phyloP scores from a whole-genome alignment of 257 asterid genomes.

The Solanum arcanum region DNA sequence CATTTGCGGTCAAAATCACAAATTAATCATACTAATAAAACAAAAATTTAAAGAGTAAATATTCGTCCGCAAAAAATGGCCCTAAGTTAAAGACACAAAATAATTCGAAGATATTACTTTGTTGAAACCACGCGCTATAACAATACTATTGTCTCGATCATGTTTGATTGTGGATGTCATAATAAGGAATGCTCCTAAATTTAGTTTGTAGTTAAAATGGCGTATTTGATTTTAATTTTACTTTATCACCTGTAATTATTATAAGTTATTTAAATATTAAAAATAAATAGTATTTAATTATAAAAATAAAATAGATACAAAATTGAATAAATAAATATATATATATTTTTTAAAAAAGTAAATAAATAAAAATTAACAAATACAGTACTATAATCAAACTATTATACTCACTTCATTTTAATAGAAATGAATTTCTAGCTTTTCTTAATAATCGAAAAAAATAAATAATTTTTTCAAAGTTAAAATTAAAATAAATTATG shows the following conservation, averaged over 20 bases:
- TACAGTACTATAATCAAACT: not conserved
- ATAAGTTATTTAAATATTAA: not conserved
- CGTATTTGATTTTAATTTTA: not conserved
- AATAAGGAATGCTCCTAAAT: not conserved
- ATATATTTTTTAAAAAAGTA: too few species aligned
- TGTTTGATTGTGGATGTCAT: not conserved
- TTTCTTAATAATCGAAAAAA: too few species aligned
- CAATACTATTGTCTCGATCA: not conserved
- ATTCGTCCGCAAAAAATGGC: not conserved
- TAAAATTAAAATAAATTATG: too few species aligned
- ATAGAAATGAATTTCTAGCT: not conserved
- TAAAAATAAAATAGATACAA: too few species aligned
- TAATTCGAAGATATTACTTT: not conserved
- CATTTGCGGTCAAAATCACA: not conserved
- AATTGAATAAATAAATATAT: too few species aligned
- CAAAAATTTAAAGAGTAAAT: not conserved
- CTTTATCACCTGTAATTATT: not conserved
- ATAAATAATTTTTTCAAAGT: not conserved
- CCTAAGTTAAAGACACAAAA: not conserved
- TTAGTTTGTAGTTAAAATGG: not conserved
- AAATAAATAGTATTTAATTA: too few species aligned
- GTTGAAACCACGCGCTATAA: not conserved
- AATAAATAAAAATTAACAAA: too few species aligned
- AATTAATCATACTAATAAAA: not conserved
- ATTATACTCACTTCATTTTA: not conserved